These are phyloP conservation scores for Ganoderma sp. DNA, from an alignment of 1,284 basidiomycete genomes.

Conservation along the genomic window DNA sequence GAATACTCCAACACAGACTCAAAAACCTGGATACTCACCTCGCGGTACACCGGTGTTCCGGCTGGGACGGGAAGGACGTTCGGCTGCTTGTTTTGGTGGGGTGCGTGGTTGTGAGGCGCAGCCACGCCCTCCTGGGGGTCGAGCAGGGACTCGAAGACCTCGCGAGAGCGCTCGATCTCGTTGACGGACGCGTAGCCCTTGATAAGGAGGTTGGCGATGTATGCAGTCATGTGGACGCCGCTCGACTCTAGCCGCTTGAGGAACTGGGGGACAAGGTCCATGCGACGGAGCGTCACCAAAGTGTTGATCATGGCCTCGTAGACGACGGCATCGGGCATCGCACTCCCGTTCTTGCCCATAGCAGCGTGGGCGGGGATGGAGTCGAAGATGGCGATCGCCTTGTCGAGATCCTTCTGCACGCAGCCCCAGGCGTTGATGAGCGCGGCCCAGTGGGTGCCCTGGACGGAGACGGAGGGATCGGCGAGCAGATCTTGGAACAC, in stretches of 20 bases:
- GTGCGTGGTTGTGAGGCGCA: conserved; percentile 87
- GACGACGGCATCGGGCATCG: conserved; percentile 80
- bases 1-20: neutral
- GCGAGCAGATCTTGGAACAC: conserved; percentile 69
- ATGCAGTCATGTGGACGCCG: conserved; percentile 90
- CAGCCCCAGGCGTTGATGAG: conserved; percentile 93
- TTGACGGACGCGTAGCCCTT: conserved; percentile 83
- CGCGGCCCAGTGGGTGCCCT: conserved; percentile 91
- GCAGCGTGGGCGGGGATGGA: conserved; percentile 66
- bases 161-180: conserved; percentile 72
- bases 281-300: conserved; percentile 78
- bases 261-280: conserved; percentile 81
- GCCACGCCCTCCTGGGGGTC: conserved; percentile 90
- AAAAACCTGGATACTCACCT: conserved; percentile 59
- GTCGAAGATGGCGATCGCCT: conserved; percentile 82
- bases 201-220: conserved; percentile 94
- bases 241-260: conserved; percentile 65
- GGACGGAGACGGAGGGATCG: conserved; percentile 63
- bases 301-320: conserved; percentile 94
- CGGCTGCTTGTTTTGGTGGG: conserved; percentile 53
- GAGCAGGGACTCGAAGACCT: conserved; percentile 85
- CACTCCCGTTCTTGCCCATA: conserved; percentile 37
- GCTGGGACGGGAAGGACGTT: conserved; percentile 28
- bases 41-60: conserved; percentile 81
- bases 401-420: conserved; percentile 77